Conservation (phyloP, 768 basidiomycete species). For the Mrakia frigida region DNA sequence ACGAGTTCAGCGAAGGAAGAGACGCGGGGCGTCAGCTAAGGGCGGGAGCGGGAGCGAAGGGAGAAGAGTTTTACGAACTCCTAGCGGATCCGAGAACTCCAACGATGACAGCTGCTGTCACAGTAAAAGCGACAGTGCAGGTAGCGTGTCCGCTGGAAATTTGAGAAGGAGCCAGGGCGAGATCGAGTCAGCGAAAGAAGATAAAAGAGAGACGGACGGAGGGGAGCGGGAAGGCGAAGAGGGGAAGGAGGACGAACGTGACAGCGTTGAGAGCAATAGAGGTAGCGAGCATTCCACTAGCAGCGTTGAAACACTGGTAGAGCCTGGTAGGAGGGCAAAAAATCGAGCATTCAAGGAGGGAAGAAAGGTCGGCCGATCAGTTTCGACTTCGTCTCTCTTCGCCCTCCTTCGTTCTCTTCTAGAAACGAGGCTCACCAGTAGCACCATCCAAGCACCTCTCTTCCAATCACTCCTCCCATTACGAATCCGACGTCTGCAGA, state of each 20-base stretch:
- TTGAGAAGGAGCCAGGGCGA: no score
- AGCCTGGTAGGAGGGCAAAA: not conserved
- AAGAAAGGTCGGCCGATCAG: not conserved
- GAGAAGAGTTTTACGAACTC: slow-evolving; percentile 30
- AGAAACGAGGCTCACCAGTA: slow-evolving; percentile 5
- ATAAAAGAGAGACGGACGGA: not conserved
- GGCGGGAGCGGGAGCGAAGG: slow-evolving; percentile 34
- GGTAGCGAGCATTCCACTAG: slow-evolving; percentile 41
- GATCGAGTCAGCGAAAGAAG: no score
- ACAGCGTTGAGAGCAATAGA: slow-evolving; percentile 45
- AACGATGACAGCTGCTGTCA: slow-evolving; percentile 21
- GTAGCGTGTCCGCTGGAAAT: slow-evolving; percentile 27
- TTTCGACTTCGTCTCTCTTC: not conserved
- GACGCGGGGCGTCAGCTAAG: not conserved
- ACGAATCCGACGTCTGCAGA: slow-evolving; percentile 27
- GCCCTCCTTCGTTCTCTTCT: not conserved
- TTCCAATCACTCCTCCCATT: slow-evolving; percentile 20
- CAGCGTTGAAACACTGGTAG: slow-evolving; percentile 36
- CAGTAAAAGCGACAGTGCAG: slow-evolving; percentile 45
- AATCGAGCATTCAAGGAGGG: not conserved
- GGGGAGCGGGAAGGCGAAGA: slow-evolving; percentile 19
- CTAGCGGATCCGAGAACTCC: slow-evolving; percentile 4
- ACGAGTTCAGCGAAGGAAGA: no score
- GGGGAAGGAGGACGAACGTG: slow-evolving; percentile 19
- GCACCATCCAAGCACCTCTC: slow-evolving; percentile 26